Evolutionary conservation across 2,329 filamentous ascomycete species (phyloP).

Genomic region (Hortaea werneckii): DNA sequence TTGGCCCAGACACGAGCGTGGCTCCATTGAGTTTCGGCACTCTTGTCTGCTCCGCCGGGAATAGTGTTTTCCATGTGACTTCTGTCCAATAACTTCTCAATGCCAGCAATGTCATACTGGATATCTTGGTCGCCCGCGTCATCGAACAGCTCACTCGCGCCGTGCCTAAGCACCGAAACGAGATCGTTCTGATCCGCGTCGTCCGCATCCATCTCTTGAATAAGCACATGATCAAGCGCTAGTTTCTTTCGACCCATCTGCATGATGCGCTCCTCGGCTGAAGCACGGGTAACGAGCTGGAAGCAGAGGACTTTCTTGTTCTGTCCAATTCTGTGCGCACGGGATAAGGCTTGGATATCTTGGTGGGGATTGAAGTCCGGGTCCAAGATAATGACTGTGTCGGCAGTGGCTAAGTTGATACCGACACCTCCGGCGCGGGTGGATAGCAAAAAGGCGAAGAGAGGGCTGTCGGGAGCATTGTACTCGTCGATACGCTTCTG

Average conservation of each 20-base stretch:
- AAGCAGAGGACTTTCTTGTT: slow-evolving; percentile 93
- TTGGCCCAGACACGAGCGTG: slow-evolving; percentile 91
- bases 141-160: slow-evolving; percentile 75
- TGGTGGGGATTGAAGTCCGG: slow-evolving; percentile 98
- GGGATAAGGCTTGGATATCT: slow-evolving; percentile 87
- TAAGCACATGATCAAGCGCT: slow-evolving; percentile 87
- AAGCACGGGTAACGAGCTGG: slow-evolving; percentile 81
- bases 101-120: slow-evolving; percentile 65
- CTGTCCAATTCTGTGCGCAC: slow-evolving; percentile 92
- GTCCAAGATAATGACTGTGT: slow-evolving; percentile 96
- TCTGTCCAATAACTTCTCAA: slow-evolving; percentile 84
- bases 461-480: slow-evolving; percentile 69
- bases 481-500: slow-evolving; percentile 90
- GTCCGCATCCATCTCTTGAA: slow-evolving; percentile 82
- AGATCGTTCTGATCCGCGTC: slow-evolving; percentile 70
- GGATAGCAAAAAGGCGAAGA: slow-evolving; percentile 87
- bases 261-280: slow-evolving; percentile 90
- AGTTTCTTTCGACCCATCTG: slow-evolving; percentile 94
- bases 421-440: slow-evolving; percentile 93
- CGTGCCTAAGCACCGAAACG: slow-evolving; percentile 78
- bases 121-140: slow-evolving; percentile 66
- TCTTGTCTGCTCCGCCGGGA: slow-evolving; percentile 51
- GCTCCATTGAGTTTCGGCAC: slow-evolving; percentile 71
- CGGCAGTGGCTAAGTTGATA: slow-evolving; percentile 92
- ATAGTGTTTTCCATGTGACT: slow-evolving; percentile 66